These are phyloP conservation scores for Nemania abortiva DNA, from an alignment of 2,329 filamentous ascomycete species.

Conservation along the genomic window DNA sequence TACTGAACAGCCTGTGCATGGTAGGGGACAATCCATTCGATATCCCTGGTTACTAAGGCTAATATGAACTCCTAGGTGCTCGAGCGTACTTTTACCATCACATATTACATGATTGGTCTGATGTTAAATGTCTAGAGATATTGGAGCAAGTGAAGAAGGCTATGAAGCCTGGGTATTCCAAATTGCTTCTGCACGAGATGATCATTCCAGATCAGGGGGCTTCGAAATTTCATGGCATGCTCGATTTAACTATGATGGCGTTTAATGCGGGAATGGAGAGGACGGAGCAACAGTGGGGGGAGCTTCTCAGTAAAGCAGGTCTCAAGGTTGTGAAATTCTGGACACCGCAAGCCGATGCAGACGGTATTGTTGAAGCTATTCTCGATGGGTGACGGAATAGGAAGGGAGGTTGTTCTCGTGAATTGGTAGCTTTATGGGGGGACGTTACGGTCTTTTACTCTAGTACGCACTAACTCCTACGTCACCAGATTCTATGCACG, in stretches of 20 bases:
- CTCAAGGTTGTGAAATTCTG: not conserved
- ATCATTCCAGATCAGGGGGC: not conserved
- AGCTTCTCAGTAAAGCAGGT: not conserved
- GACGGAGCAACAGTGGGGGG: not conserved
- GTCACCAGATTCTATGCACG: too few species aligned
- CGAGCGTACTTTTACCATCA: not conserved
- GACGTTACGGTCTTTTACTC: too few species aligned
- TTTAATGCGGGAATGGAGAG: not conserved
- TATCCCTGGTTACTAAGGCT: too few species aligned
- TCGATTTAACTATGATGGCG: not conserved
- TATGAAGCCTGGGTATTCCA: not conserved
- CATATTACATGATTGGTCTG: conserved; percentile 1
- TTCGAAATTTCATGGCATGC: not conserved
- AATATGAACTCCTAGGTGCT: not conserved
- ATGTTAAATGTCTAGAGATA: not conserved
- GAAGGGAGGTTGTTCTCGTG: too few species aligned
- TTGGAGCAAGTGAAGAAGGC: not conserved
- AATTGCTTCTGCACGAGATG: not conserved
- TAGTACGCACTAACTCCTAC: too few species aligned
- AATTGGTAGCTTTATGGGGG: too few species aligned
- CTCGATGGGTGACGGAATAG: not conserved
- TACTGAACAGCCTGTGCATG: too few species aligned
- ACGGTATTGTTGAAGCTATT: not conserved
- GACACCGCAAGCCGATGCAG: not conserved
- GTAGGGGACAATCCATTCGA: too few species aligned